Base-by-base conservation (phyloP, 345 rosid species). In the Punica granatum region DNA sequence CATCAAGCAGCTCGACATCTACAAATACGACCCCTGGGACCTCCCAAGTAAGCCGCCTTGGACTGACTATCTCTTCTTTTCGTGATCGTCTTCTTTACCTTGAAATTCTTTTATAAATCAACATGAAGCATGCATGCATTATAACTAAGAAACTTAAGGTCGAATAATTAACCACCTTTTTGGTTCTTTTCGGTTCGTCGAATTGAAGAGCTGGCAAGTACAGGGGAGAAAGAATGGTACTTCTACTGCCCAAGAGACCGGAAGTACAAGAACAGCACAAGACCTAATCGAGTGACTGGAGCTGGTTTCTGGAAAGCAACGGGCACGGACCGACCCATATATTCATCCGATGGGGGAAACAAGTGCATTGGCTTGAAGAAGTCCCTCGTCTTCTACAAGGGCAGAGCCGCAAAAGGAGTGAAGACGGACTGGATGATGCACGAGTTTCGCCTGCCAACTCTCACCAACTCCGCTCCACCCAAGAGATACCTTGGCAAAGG, bases 371-470 rank as follows among this genome's bases (percentile, higher is more conserved):
- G 98, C 1, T 68, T 92, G 78, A 92, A 92, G 87, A 92, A 92
- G 80, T 92, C 98, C 10, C 85, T 92, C 12, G 98, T 92, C 65
- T 92, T 89, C 75, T 89, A 92, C 81, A 86, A 75, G 79, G 98
- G 98, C 21, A 84, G 88, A 80, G 98, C 98, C 11, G 89, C 96
- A 9, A 92, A 83, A 79, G 98, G 98, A 56, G 79, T 80, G 72
- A 92, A 92, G 82, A 92, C 96, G 31, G 98, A 92, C 67, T 92
- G 98, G 98, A 92, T 92, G 98, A 92, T 92, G 98, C 96, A 92
- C 69, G 98, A 92, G 89, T 92, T 92, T 70, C 86, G 98, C 35
- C 76, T 92, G 59, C 96, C 98, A 71, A 82, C 89, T 69, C 85
- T 84, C 63, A 53, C 81, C 1, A 86, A 86, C 44, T 65, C 82